Evolutionary conservation across 345 rosid species (phyloP), one percentile per base, ranked within the genome.

Genomic region (Syzygium oleosum): DNA sequence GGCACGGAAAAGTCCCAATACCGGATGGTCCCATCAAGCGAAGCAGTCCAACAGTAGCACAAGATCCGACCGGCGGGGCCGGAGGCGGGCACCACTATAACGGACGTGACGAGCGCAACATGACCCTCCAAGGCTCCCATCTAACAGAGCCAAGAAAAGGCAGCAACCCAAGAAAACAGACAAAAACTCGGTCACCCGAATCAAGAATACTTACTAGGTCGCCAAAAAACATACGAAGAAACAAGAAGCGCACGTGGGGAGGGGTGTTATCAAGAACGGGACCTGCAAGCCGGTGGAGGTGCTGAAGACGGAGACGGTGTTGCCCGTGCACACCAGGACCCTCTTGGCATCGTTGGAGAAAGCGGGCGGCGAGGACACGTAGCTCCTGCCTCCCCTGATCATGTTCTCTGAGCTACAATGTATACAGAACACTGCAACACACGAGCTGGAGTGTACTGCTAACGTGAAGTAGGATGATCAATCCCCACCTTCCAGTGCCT

Each of bases 301-400:
- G 94, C 98, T 96, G 92, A 96, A 96, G 90, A 98, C 87, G 80
- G 97, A 91, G 89, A 98, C 96, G 27, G 93, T 91, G 91, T 93
- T 93, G 68, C 94, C 92, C 53, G 98, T 91, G 91, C 98, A 98
- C 61, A 96, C 93, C 43, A 98, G 97, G 3, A 96, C 96, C 86
- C 94, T 93, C 88, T 95, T 98, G 56, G 95, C 94, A 86, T 96
- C 99, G 89, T 96, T 98, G 86, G 99, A 98, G 97, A 98, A 96
- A 13, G 97, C 94, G 4, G 98, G 99, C 84, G 95, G 91, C 15
- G 98, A 94, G 5, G 94, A 89, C 2, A 94, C 96, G 55, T 93
- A 94, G 94, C 93, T 95, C 87, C 89, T 95, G 38, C 99, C 99
- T 83, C 99, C 98, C 85, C 95, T 92, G 23, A 95, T 94, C 99